A percentile compares a stretch with the other conserved stretches of the same genome.
phyloP scores from a whole-genome alignment of 495 filamentous ascomycete species.

The Sordaria brevicollis region DNA sequence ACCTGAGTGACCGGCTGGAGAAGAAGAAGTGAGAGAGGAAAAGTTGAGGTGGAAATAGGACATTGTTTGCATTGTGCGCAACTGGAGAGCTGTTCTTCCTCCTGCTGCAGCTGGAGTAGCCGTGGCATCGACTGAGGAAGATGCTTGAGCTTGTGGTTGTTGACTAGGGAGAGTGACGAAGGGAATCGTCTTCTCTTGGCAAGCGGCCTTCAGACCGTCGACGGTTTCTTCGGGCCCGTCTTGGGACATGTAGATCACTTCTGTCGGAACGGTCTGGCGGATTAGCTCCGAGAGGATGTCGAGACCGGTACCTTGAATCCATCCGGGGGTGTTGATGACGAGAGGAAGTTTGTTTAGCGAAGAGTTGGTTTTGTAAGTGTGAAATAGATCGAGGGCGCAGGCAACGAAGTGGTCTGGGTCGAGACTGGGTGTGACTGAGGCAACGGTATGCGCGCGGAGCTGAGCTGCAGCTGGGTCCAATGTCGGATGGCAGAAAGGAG shows the following conservation, averaged over 20 bases:
- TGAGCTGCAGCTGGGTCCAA: conserved; percentile 10
- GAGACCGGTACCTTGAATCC: conserved; percentile 68
- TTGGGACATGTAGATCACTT: conserved; percentile 67
- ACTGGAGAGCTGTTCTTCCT: conserved; percentile 49
- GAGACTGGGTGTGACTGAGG: conserved; percentile 55
- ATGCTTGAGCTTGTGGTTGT: background rate
- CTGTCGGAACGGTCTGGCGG: conserved; percentile 33
- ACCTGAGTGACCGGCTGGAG: too few species aligned
- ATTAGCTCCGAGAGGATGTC: conserved; percentile 60
- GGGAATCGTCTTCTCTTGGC: conserved; percentile 6
- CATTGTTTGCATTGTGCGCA: conserved; percentile 69
- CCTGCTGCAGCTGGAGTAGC: conserved; percentile 20
- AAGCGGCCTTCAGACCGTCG: conserved; percentile 39
- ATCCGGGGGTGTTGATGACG: conserved; percentile 74
- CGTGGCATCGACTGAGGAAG: conserved; percentile 42
- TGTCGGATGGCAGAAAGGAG: conserved; percentile 62
- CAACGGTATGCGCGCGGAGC: conserved; percentile 61
- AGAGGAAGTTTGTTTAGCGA: conserved; percentile 40
- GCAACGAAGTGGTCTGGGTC: conserved; percentile 62
- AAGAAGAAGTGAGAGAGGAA: background rate
- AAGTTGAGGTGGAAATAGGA: conserved; percentile 60
- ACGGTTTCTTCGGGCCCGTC: conserved; percentile 57
- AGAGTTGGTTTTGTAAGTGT: conserved; percentile 44
- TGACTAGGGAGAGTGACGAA: conserved; percentile 47
- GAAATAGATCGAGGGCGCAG: conserved; percentile 57